Evolutionary conservation across 2,329 filamentous ascomycete genomes (phyloP), one percentile per base, ranked within the genome.

Genomic region (Fusarium denticulatum): DNA sequence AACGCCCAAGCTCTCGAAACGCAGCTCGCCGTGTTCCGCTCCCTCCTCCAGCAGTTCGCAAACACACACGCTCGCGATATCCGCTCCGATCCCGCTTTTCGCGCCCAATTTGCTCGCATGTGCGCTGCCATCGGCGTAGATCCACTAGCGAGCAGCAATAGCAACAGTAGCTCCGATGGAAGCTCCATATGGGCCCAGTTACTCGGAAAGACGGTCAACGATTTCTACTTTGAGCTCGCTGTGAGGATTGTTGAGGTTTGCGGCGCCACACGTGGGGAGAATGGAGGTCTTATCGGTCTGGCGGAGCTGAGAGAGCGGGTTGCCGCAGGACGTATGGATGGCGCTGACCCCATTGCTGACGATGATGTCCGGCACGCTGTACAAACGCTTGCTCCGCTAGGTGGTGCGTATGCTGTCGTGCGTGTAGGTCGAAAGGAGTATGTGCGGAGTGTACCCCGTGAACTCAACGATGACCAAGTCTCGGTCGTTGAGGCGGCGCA

Each of bases 31-130:
- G 95, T 98, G 79, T 99, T 99, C 88, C 95, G 97, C 80, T 96
- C 94, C 24, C 89, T 98, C 16, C 90, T 99, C 11, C 95, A 98
- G 84, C 95, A 97, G 83, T 99, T 99, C 83, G 94, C 95, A 49
- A 89, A 96, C 79, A 97, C 96, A 56, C 96, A 99, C 87, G 94
- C 93, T 76, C 95, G 95, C 80, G 96, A 97, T 79, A 99, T 99
- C 68, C 95, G 96, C 72, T 97, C 95, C 6, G 95, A 98, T 81
- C 96, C 96, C 11, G 92, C 91, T 14, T 99, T 99, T 83, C 94
- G 96, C 69, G 95, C 96, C 39, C 96, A 99, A 83, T 99, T 99
- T 80, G 96, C 96, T 7, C 94, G 96, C 81, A 99, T 99, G 96
- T 99, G 96, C 85, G 91, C 95, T 79, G 95, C 95, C 71, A 98